These are phyloP conservation scores for Vaucheria bursata DNA, from an alignment of 352 stramenopile genomes.

Conservation along the genomic window DNA sequence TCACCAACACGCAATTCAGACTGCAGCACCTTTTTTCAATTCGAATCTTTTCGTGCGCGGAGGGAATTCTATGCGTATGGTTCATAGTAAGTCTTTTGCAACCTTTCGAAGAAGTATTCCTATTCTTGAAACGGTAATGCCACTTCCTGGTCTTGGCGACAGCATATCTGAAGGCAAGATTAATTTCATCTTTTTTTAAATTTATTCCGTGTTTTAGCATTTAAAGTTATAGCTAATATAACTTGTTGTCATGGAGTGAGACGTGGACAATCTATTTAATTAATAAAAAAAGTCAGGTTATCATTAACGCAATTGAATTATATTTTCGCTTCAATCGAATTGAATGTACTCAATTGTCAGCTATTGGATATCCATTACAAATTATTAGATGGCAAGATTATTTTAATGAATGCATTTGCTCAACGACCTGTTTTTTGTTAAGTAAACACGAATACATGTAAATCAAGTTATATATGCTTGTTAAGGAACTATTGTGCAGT, in stretches of 20 bases:
- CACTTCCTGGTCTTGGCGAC: conserved; percentile 1
- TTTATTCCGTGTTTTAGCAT: background rate
- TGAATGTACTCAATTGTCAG: background rate
- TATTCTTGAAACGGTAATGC: background rate
- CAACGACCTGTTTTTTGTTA: background rate
- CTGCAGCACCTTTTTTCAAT: no score
- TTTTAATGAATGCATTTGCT: background rate
- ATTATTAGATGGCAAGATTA: background rate
- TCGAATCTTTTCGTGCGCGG: no score
- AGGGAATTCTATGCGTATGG: no score
- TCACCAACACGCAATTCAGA: no score
- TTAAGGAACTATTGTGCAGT: conserved; percentile 48
- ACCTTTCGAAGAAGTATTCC: background rate
- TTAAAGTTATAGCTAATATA: background rate
- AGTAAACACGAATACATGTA: background rate
- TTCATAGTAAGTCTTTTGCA: no score
- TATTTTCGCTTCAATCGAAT: background rate
- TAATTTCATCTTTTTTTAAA: background rate
- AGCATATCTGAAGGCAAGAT: conserved; percentile 1
- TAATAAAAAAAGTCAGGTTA: background rate
- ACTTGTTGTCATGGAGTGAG: background rate
- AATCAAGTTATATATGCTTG: background rate
- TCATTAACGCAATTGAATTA: background rate
- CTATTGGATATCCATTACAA: background rate
- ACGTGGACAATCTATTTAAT: background rate